These are phyloP conservation scores for Globisporangium recalcitrans DNA, from an alignment of 352 stramenopile genomes.

Conservation along the genomic window DNA sequence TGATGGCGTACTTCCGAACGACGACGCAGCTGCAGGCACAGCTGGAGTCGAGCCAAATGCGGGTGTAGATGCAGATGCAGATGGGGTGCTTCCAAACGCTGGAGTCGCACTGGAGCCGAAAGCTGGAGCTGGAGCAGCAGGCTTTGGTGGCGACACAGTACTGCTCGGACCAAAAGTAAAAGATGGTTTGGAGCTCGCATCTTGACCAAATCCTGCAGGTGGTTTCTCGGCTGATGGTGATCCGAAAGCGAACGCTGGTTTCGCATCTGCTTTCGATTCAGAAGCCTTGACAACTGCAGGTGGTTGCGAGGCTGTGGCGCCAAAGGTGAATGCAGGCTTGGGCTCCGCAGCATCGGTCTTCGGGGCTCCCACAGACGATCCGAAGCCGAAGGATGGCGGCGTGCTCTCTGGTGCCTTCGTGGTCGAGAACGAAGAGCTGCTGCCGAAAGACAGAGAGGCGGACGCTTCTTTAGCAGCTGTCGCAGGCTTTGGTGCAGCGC, in stretches of 20 bases:
- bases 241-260: constrained; percentile 41
- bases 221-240: constrained; percentile 22
- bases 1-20: constrained; percentile 10
- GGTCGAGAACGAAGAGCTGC: neutral
- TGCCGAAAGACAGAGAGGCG: neutral
- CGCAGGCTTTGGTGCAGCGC: neutral
- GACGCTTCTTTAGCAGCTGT: neutral
- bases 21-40: constrained; percentile 10
- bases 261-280: constrained; percentile 9
- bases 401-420: neutral
- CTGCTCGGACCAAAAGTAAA: constrained; percentile 11
- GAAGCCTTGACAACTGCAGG: constrained; percentile 1
- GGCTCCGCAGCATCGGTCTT: constrained; percentile 17
- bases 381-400: constrained; percentile 14
- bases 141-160: constrained; percentile 1
- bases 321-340: constrained; percentile 24
- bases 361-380: constrained; percentile 19
- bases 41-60: constrained; percentile 23
- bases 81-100: constrained; percentile 12
- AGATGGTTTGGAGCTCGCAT: constrained; percentile 18
- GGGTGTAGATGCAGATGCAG: constrained; percentile 16
- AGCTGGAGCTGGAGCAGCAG: constrained; percentile 4
- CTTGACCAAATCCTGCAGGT: constrained; percentile 23
- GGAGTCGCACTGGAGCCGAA: constrained; percentile 15
- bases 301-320: constrained; percentile 2